These are phyloP conservation scores for Kwoniella dejecticola DNA, from an alignment of 768 basidiomycete species.

Conservation along the genomic window DNA sequence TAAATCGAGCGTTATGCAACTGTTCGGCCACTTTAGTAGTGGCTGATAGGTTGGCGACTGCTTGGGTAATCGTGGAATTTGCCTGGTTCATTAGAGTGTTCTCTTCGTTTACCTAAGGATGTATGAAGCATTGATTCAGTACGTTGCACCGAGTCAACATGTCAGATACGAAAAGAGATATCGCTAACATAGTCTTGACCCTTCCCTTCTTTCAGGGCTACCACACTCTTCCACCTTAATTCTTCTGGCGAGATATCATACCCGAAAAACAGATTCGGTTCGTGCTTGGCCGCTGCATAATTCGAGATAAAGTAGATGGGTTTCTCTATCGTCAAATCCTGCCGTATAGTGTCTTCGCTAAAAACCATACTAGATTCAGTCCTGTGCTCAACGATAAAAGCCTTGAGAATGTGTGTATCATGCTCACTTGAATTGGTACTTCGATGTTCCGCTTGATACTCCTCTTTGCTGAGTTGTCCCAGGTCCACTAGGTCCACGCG, in stretches of 20 bases:
- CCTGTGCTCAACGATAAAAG: too few relatives aligned
- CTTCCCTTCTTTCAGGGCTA: slow-evolving; percentile 63
- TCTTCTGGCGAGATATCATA: slow-evolving; percentile 79
- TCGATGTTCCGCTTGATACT: slow-evolving; percentile 2
- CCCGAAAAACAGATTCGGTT: slow-evolving; percentile 66
- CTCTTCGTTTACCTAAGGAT: slow-evolving; percentile 37
- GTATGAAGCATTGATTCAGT: not conserved
- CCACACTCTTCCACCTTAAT: slow-evolving; percentile 67
- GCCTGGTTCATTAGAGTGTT: slow-evolving; percentile 27
- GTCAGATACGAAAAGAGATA: too few relatives aligned
- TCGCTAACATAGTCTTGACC: slow-evolving; percentile 72
- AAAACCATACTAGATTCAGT: too few relatives aligned
- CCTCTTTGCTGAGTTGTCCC: slow-evolving; percentile 3
- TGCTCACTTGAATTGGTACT: slow-evolving; percentile 27
- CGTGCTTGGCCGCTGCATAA: slow-evolving; percentile 75
- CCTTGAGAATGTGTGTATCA: not conserved
- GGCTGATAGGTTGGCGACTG: slow-evolving; percentile 28
- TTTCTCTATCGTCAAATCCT: slow-evolving; percentile 71
- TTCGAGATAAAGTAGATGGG: slow-evolving; percentile 78
- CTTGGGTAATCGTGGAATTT: slow-evolving; percentile 26
- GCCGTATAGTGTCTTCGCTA: slow-evolving; percentile 67
- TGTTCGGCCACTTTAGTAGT: slow-evolving; percentile 38
- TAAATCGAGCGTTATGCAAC: slow-evolving; percentile 42
- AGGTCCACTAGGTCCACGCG: not conserved
- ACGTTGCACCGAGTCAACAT: too few relatives aligned